A percentile compares a stretch with the other conserved stretches of the same genome.
Conservation (phyloP, 2,329 filamentous ascomycete species). For the Microcyclospora tardicrescens region DNA sequence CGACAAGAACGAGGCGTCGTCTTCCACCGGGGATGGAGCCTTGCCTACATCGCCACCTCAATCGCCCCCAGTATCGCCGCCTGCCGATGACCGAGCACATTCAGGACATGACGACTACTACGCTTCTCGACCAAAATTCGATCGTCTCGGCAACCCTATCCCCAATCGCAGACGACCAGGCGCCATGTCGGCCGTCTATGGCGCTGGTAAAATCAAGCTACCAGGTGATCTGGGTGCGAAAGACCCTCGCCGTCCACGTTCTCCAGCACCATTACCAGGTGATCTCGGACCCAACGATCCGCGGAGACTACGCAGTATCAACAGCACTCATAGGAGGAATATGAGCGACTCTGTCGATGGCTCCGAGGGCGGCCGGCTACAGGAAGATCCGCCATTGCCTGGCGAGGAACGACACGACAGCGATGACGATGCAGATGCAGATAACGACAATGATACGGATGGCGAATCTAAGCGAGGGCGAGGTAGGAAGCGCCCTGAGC, state of each 20-base stretch:
- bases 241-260: conserved; percentile 22
- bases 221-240: conserved; percentile 25
- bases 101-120: conserved; percentile 16
- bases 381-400: conserved; percentile 16
- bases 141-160: conserved; percentile 19
- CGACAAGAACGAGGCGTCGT: background rate
- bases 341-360: conserved; percentile 9
- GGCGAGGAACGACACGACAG: conserved; percentile 13
- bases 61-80: conserved; percentile 16
- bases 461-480: conserved; percentile 19
- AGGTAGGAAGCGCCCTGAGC: conserved; percentile 21
- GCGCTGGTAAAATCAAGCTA: conserved; percentile 16
- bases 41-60: conserved; percentile 8
- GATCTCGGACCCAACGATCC: conserved; percentile 22
- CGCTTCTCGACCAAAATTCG: conserved; percentile 14
- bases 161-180: conserved; percentile 13
- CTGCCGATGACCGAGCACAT: conserved; percentile 5
- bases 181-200: conserved; percentile 20
- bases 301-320: conserved; percentile 12
- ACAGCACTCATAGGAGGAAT: conserved; percentile 8
- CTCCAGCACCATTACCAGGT: conserved; percentile 20
- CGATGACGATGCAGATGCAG: conserved; percentile 19
- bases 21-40: background rate
- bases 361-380: conserved; percentile 13
- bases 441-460: conserved; percentile 23